Evolutionary conservation across 176 grass and related monocot genomes (phyloP), one percentile per base, ranked within the genome.

Genomic region (Cenchrus fungigraminus): DNA sequence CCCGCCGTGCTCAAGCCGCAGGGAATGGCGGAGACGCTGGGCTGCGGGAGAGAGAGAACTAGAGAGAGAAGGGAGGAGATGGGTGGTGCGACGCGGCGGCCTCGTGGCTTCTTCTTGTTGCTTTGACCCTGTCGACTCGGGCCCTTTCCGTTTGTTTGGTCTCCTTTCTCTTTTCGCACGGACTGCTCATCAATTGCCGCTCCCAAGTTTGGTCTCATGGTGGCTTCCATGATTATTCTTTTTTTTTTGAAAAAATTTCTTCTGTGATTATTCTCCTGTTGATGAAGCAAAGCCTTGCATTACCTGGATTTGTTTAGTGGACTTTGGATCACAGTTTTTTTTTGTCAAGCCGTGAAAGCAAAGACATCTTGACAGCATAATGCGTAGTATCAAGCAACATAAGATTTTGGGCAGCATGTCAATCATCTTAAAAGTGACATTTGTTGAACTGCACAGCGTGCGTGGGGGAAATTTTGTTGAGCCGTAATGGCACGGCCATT

Each of bases 21-120:
- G 62, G 78, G 28, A 12, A 80, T 37, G 62, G 13, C 50, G 78
- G 49, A 68, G 58, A 9, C 9, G 32, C 72, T 37, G 72, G 72
- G 46, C 37, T 4, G 37, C 37, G 37, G 13, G 12, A 2, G 4
- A 65, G 45, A n/a, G 54, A 45, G 0, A 14, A 4, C 44, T 17
- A 1, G 32, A 5, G 13, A 25, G 9, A 28, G 13, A 25, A 25
- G 25, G 25, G 25, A 25, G 8, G 72, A 16, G 19, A 8, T 1
- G 17, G 57, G 8, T 1, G 12, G 43, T 67, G 61, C 15, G 82
- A 76, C 61, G 72, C 82, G 82, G 83, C 83, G 73, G 73, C 22
- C 73, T 85, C 71, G n/a, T 85, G 51, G 52, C 53, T 69, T 63
- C 17, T 85, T 85, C 52, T 71, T 45, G 80, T 53, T 82, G 55